Evolutionary conservation across 352 stramenopile genomes (phyloP), one percentile per base, ranked within the genome.

Genomic region (Saprolegnia parasitica): DNA sequence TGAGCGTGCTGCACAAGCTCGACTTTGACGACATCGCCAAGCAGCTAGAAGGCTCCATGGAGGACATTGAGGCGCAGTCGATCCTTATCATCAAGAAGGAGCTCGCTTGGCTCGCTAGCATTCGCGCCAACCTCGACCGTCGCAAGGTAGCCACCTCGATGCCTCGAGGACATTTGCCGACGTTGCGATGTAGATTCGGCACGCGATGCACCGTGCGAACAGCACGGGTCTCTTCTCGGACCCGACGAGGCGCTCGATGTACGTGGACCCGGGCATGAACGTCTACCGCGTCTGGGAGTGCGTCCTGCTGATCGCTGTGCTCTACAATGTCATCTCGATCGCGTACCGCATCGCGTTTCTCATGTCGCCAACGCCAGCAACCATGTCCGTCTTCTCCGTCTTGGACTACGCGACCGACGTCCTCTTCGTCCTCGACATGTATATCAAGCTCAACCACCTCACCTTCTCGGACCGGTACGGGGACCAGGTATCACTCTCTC

Each of bases 321-420:
- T 78, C 9, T 80, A 80, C 75, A 80, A 80, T n/a, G 74, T 67
- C 45, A 76, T 78, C 26, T 68, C 68, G 13, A 76, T 80, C 26
- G 47, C 76, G n/a, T 66, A 71, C 24, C 71, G 75, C 15, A 64
- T 78, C 0, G 65, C 65, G 6, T 76, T 78, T 47, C 23, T 67
- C 0, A 71, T 66, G 21, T 58, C 46, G 21, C 75, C 75, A 11
- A 73, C 73, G 0, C 54, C 24, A 5, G 0, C 35, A 4, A n/a
- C 49, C n/a, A 78, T 80, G 70, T 35, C 70, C 10, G 47, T 55
- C 11, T 68, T 80, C 10, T 77, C 71, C 10, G 32, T 58, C 16
- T 40, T 78, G 16, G 75, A 80, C 52, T 76, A 74, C 15, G 20
- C 72, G 0, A 75, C 74, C 4, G 75, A 80, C 26, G 8, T 74